Conservation (phyloP, 345 rosid species). For the Populus davidiana region DNA sequence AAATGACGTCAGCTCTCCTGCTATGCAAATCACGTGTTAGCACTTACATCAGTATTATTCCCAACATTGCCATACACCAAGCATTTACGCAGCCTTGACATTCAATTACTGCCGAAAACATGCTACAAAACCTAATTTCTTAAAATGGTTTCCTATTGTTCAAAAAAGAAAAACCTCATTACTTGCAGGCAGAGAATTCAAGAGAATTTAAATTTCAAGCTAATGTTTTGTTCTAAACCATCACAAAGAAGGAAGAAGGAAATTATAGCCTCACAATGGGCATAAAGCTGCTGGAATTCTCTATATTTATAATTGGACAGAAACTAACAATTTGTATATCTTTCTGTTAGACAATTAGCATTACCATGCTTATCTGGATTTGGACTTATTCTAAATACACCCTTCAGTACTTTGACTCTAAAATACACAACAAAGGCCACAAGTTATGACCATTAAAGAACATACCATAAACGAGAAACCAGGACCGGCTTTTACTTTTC, state of each 20-base stretch:
- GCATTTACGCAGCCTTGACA: neutral
- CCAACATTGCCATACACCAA: neutral
- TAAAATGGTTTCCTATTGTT: neutral
- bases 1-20: neutral
- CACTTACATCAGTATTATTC: neutral
- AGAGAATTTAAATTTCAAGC: neutral
- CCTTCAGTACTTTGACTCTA: neutral
- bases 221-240: neutral
- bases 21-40: neutral
- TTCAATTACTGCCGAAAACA: neutral
- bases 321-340: neutral
- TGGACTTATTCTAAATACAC: neutral
- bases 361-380: neutral
- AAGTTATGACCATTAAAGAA: neutral
- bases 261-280: neutral
- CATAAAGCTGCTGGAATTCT: neutral
- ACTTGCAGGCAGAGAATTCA: neutral
- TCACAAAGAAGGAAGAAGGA: neutral
- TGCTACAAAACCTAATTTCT: neutral
- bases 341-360: neutral
- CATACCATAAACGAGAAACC: neutral
- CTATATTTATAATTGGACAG: neutral
- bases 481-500: neutral
- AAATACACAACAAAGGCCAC: neutral
- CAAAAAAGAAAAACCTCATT: neutral